Evolutionary conservation across 2,329 filamentous ascomycete genomes (phyloP), one percentile per base, ranked within the genome.

Genomic region (Cladosporium cucumerinum): DNA sequence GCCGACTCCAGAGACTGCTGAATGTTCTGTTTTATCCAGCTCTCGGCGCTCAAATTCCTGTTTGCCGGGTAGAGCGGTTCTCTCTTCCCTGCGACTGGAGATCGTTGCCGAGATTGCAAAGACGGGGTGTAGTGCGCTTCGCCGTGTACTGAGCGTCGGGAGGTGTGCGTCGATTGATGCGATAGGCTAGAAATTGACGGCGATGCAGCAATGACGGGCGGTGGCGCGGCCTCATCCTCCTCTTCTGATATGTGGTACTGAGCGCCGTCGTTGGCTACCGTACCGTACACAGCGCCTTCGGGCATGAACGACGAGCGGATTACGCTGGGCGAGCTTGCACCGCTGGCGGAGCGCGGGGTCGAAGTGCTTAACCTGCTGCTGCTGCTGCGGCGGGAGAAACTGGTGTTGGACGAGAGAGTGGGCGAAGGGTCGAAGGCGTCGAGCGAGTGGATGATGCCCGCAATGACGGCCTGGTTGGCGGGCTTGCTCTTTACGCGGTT

Each of bases 391-490:
- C 28, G 70, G 26, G 67, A 68, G 57, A 67, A 68, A 52, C 67
- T 54, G 39, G 70, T 69, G 62, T 59, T 21, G 52, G 71, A 49
- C 34, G 61, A 60, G 48, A 65, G 57, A 25, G 61, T 55, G 51
- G 57, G 65, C 16, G 72, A 65, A 30, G 72, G 70, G 18, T 68
- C 65, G 32, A 75, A 70, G 6, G 71, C 70, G 65, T 85, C 85
- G 51, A 89, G 80, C 32, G 86, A 87, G 66, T 85, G 84, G 74
- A 88, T 86, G 66, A 89, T 80, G 57, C 84, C 85, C 18, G 85
- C 85, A 67, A 89, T 92, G 74, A 93, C 85, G 74, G 91, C 88
- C 65, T 89, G 89, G 57, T 86, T 86, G 16, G 85, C 82, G 48
- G 83, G 80, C 59, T 67, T 72, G 39, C 74, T 69, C 67, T 75